Percentiles rank a stretch among this genome's conserved stretches.
phyloP scores from a whole-genome alignment of 805 yeast genomes.

The Candida xyloterini region DNA sequence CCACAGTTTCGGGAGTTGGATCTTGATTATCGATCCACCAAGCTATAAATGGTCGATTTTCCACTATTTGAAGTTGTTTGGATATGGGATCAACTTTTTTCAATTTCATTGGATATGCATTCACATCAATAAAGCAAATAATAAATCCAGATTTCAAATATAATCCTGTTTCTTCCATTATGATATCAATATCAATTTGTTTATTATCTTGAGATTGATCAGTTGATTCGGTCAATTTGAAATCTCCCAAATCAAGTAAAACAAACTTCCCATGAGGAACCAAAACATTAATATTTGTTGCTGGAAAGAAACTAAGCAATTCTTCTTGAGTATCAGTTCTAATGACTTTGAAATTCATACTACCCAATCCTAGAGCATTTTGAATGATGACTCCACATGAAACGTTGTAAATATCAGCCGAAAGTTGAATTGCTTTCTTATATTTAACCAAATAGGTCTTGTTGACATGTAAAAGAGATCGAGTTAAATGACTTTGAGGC shows the following conservation, averaged over 20 bases:
- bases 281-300: slow-evolving; percentile 54
- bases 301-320: slow-evolving; percentile 48
- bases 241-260: slow-evolving; percentile 49
- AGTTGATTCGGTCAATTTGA: slow-evolving; percentile 28
- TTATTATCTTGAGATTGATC: slow-evolving; percentile 16
- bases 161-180: slow-evolving; percentile 57
- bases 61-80: slow-evolving; percentile 3
- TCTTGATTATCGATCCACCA: slow-evolving; percentile 33
- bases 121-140: slow-evolving; percentile 35
- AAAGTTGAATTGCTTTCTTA: slow-evolving; percentile 41
- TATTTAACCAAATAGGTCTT: slow-evolving; percentile 49
- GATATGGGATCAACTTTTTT: slow-evolving; percentile 5
- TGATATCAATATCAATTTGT: slow-evolving; percentile 38
- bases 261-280: slow-evolving; percentile 52
- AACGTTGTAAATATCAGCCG: slow-evolving; percentile 49
- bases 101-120: slow-evolving; percentile 26
- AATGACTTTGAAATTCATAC: slow-evolving; percentile 50
- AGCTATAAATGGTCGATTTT: slow-evolving; percentile 27
- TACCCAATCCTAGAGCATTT: slow-evolving; percentile 55
- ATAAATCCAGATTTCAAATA: slow-evolving; percentile 50
- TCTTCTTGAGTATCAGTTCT: slow-evolving; percentile 31
- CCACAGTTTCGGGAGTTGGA: slow-evolving; percentile 35
- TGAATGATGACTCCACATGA: slow-evolving; percentile 52
- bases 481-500: slow-evolving; percentile 39
- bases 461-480: slow-evolving; percentile 42